These are phyloP conservation scores for Naganishia albida DNA, from an alignment of 1,284 basidiomycete species.

Conservation along the genomic window DNA sequence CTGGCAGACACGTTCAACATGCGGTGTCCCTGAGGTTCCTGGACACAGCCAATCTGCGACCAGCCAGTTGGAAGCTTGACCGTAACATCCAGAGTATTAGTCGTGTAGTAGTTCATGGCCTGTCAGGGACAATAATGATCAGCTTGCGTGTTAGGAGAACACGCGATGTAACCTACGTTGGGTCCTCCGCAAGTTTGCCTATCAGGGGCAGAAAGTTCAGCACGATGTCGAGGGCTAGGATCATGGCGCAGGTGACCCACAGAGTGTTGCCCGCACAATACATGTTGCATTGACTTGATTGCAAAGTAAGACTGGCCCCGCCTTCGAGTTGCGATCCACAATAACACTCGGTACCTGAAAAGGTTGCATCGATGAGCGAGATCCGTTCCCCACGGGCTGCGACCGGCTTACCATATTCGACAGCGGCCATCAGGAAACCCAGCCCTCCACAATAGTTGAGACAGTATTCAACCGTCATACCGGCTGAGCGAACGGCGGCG, in stretches of 20 bases:
- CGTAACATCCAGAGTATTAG: slow-evolving; percentile 8
- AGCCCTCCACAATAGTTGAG: slow-evolving; percentile 37
- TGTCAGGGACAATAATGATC: neutral
- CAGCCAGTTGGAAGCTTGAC: slow-evolving; percentile 39
- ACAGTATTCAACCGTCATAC: slow-evolving; percentile 40
- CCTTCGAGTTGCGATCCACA: slow-evolving; percentile 8
- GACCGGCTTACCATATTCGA: slow-evolving; percentile 37
- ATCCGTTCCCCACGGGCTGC: neutral
- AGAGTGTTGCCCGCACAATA: slow-evolving; percentile 8
- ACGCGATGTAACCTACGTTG: neutral
- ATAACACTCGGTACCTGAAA: slow-evolving; percentile 22
- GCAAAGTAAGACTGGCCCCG: neutral
- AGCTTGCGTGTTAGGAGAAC: neutral
- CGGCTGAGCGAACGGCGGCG: slow-evolving; percentile 36
- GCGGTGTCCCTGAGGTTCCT: slow-evolving; percentile 3
- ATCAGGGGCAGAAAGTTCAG: neutral
- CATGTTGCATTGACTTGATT: slow-evolving; percentile 16
- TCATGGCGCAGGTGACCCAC: neutral
- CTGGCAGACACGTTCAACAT: slow-evolving; percentile 15
- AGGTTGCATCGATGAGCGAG: neutral
- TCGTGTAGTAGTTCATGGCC: slow-evolving; percentile 19
- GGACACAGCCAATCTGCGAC: slow-evolving; percentile 39
- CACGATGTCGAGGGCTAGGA: neutral
- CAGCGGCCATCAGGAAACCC: slow-evolving; percentile 42
- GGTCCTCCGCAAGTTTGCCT: slow-evolving; percentile 25